Conservation (phyloP, 768 basidiomycete genomes). For the Naganishia randhawae region DNA sequence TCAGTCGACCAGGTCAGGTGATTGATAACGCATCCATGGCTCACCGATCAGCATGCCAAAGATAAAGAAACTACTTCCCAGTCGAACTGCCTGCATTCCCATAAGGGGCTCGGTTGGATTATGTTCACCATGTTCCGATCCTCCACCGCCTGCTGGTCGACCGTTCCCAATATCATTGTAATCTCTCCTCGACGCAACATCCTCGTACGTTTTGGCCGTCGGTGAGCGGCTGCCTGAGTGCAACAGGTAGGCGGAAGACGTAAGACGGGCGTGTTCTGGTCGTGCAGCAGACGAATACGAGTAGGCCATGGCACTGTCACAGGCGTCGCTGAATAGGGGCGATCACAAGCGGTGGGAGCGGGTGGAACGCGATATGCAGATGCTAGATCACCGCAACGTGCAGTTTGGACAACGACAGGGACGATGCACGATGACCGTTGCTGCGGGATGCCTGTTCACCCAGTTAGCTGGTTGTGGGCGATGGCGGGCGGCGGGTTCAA, state of each 20-base stretch:
- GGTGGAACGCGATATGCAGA: not conserved
- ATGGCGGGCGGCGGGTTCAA: too few species aligned
- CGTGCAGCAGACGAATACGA: slow-evolving; percentile 9
- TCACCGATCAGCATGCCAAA: slow-evolving; percentile 29
- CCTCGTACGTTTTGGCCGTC: slow-evolving; percentile 5
- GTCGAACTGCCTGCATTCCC: slow-evolving; percentile 24
- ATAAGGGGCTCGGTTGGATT: not conserved
- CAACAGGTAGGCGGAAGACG: slow-evolving; percentile 25
- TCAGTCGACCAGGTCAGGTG: too few species aligned
- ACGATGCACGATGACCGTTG: too few species aligned
- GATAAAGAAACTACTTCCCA: slow-evolving; percentile 21
- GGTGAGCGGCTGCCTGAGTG: slow-evolving; percentile 4
- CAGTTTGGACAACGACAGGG: not conserved
- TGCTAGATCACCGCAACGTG: not conserved
- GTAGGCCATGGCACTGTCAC: not conserved
- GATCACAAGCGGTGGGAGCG: slow-evolving; percentile 7
- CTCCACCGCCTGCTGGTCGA: not conserved
- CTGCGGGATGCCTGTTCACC: too few species aligned
- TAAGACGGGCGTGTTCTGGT: slow-evolving; percentile 22
- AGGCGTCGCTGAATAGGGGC: slow-evolving; percentile 5
- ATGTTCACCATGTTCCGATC: not conserved
- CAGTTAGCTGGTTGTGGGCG: too few species aligned
- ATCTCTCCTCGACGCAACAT: not conserved
- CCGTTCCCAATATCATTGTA: slow-evolving; percentile 17
- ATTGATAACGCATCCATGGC: not conserved